Conservation (phyloP, 768 basidiomycete species). For the Panellus pusillus region DNA sequence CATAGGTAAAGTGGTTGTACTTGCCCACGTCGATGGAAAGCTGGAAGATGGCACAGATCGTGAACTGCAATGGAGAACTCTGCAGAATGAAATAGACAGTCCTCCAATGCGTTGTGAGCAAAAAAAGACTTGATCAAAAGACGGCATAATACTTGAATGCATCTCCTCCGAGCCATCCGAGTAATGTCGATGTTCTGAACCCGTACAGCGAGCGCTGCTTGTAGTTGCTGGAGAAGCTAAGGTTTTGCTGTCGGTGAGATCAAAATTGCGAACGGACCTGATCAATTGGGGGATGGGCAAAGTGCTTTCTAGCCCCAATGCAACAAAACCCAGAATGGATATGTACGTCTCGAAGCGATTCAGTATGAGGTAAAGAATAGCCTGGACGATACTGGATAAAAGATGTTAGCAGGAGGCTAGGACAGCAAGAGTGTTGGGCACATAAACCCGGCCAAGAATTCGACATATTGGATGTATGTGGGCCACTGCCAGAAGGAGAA, state of each 20-base stretch:
- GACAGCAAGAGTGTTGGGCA: constrained; percentile 31
- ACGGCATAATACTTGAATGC: constrained; percentile 66
- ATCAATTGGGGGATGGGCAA: constrained; percentile 84
- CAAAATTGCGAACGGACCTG: constrained; percentile 45
- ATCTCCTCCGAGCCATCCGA: constrained; percentile 86
- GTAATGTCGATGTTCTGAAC: constrained; percentile 77
- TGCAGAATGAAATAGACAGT: constrained; percentile 79
- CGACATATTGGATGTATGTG: constrained; percentile 74
- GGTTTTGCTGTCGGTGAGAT: neutral
- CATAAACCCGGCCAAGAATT: constrained; percentile 82
- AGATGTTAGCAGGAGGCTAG: constrained; percentile 26
- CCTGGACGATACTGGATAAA: constrained; percentile 53
- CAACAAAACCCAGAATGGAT: constrained; percentile 67
- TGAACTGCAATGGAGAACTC: constrained; percentile 75
- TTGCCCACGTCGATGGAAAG: constrained; percentile 74
- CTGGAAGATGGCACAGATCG: constrained; percentile 82
- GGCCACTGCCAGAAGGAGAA: constrained; percentile 87
- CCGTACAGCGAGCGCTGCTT: constrained; percentile 79
- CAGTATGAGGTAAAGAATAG: constrained; percentile 76
- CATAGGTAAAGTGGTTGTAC: constrained; percentile 25
- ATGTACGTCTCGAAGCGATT: constrained; percentile 62
- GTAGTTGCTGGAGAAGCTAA: constrained; percentile 57
- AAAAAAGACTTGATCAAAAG: constrained; percentile 5
- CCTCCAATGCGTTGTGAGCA: constrained; percentile 36
- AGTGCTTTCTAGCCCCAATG: constrained; percentile 81